A percentile compares a stretch with the other conserved stretches of the same genome.
Evolutionary conservation across 306 rosid genomes (phyloP).

Genomic region (Mucuna pruriens): DNA sequence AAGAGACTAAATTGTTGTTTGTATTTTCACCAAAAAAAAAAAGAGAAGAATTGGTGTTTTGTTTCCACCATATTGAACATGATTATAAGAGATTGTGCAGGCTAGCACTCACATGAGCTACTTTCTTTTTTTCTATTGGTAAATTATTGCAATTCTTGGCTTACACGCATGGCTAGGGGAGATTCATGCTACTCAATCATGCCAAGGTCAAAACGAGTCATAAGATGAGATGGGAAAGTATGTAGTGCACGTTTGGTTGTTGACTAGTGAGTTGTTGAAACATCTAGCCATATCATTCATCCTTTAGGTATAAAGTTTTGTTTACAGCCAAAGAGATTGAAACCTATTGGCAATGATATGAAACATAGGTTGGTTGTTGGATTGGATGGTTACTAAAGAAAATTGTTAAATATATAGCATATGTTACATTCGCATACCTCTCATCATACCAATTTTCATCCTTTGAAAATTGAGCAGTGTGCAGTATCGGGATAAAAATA

Average conservation of each 20-base stretch:
- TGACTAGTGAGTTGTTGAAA: constrained; percentile 51
- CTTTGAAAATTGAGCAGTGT: neutral
- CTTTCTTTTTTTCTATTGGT: neutral
- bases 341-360: constrained; percentile 26
- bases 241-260: constrained; percentile 63
- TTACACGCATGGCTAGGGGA: constrained; percentile 34
- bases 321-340: constrained; percentile 54
- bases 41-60: neutral
- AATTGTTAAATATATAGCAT: neutral
- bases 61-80: constrained; percentile 2
- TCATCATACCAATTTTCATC: neutral
- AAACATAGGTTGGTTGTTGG: constrained; percentile 1
- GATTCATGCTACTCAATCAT: constrained; percentile 41
- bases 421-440: neutral
- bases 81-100: constrained; percentile 16
- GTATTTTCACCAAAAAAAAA: neutral
- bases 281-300: constrained; percentile 33
- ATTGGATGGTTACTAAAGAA: neutral
- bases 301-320: constrained; percentile 55
- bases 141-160: constrained; percentile 36
- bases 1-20: neutral
- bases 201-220: constrained; percentile 39
- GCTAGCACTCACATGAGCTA: constrained; percentile 26
- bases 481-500: neutral
- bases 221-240: constrained; percentile 50